Evolutionary conservation across 768 basidiomycete species (phyloP).

Genomic region (Russula vinacea): DNA sequence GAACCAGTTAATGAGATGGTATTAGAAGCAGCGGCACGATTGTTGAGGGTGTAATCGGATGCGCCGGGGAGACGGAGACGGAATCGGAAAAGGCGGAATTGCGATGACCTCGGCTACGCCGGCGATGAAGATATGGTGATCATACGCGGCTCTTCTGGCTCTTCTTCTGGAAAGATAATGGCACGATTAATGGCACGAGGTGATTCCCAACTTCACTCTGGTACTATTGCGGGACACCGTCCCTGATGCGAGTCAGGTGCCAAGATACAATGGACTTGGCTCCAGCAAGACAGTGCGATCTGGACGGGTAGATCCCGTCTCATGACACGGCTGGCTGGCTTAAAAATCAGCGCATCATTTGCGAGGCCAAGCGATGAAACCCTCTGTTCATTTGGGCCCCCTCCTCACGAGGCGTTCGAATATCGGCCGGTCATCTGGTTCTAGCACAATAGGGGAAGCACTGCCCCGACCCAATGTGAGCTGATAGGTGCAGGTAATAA

Average conservation of each 20-base stretch:
- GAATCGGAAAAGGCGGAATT: neutral
- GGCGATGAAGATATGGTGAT: slow-evolving; percentile 12
- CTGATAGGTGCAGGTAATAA: slow-evolving; percentile 5
- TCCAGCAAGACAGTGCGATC: neutral
- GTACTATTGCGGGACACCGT: neutral
- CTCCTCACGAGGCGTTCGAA: slow-evolving; percentile 7
- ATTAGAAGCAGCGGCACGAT: neutral
- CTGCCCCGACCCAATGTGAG: slow-evolving; percentile 1
- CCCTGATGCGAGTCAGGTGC: neutral
- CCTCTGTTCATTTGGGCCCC: slow-evolving; percentile 2
- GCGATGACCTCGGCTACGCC: slow-evolving; percentile 12
- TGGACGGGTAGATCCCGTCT: neutral
- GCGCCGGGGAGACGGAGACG: neutral
- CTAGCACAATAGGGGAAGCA: neutral
- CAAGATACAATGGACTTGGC: neutral
- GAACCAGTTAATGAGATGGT: neutral
- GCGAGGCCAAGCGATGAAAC: slow-evolving; percentile 4
- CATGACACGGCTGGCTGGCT: slow-evolving; percentile 14
- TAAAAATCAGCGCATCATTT: slow-evolving; percentile 17
- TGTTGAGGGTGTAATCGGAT: neutral
- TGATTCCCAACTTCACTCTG: slow-evolving; percentile 8
- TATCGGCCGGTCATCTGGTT: slow-evolving; percentile 5
- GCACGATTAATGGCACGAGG: slow-evolving; percentile 13
- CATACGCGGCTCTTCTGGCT: slow-evolving; percentile 5
- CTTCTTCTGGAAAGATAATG: slow-evolving; percentile 7